These are phyloP conservation scores for Magnusiomyces starmeri DNA, from an alignment of 1,139 yeast genomes.

Conservation along the genomic window DNA sequence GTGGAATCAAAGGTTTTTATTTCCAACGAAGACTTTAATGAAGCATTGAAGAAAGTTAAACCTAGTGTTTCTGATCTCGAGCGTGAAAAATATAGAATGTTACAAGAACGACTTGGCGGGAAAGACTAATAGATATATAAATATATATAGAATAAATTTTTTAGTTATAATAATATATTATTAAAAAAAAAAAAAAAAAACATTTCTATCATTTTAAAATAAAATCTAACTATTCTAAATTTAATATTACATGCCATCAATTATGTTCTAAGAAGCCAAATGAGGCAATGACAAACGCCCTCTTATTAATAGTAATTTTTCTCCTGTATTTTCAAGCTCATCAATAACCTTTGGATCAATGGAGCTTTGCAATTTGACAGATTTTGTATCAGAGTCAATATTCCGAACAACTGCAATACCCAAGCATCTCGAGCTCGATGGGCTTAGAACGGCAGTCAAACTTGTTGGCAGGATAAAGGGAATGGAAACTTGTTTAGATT, in stretches of 20 bases:
- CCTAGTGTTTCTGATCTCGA: constrained; percentile 92
- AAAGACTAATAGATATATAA: constrained; percentile 30
- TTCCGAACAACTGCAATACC: constrained; percentile 40
- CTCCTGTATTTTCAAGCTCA: constrained; percentile 16
- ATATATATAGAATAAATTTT: too few species aligned
- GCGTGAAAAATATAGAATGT: constrained; percentile 59
- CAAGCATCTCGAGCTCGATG: constrained; percentile 18
- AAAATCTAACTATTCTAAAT: neutral
- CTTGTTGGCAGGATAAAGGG: constrained; percentile 3
- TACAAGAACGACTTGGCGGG: constrained; percentile 19
- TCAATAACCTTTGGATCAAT: constrained; percentile 22
- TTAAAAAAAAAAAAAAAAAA: too few species aligned
- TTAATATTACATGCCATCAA: neutral
- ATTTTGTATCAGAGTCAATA: constrained; percentile 38
- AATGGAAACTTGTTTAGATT: neutral
- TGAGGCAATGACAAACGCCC: constrained; percentile 59
- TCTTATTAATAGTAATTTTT: constrained; percentile 43
- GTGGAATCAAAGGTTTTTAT: constrained; percentile 42
- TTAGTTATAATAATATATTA: neutral
- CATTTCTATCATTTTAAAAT: neutral
- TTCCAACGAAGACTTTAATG: constrained; percentile 55
- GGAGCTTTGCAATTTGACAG: constrained; percentile 57
- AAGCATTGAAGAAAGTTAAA: constrained; percentile 65
- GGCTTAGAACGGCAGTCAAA: neutral
- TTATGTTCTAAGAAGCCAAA: constrained; percentile 37